These are phyloP conservation scores for Camellia japonica DNA, from an alignment of 148 eudicot species.

Conservation along the genomic window DNA sequence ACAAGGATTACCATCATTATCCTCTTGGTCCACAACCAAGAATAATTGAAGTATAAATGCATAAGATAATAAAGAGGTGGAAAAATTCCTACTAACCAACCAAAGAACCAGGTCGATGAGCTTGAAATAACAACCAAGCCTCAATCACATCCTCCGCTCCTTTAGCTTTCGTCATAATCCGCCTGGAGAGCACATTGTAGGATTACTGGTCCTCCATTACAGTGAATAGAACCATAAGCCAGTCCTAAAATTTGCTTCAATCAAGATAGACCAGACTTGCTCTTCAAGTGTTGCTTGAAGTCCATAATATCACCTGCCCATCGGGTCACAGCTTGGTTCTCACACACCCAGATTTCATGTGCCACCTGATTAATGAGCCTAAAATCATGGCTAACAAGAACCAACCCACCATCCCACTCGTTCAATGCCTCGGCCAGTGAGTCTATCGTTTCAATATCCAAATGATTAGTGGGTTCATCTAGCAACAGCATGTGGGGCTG, in stretches of 20 bases:
- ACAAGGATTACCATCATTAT: no score
- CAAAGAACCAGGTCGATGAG: not conserved
- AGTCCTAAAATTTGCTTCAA: slow-evolving; percentile 3
- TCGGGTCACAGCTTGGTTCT: slow-evolving; percentile 66
- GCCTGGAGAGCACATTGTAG: not conserved
- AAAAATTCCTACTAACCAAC: not conserved
- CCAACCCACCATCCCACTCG: slow-evolving; percentile 93
- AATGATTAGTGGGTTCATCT: slow-evolving; percentile 91
- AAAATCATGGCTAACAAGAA: slow-evolving; percentile 85
- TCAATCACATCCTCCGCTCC: not conserved
- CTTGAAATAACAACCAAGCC: slow-evolving; percentile 3
- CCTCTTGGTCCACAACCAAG: not conserved
- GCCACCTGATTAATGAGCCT: slow-evolving; percentile 93
- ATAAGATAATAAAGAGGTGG: no score
- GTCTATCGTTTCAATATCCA: slow-evolving; percentile 90
- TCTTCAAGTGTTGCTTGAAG: slow-evolving; percentile 74
- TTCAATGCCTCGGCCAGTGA: slow-evolving; percentile 86
- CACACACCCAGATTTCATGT: slow-evolving; percentile 92
- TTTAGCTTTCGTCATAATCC: slow-evolving; percentile 4
- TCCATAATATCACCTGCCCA: slow-evolving; percentile 89
- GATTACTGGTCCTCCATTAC: not conserved
- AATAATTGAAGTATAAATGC: not conserved
- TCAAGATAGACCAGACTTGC: slow-evolving; percentile 48
- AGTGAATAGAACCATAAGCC: not conserved
- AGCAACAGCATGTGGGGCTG: slow-evolving; percentile 80